Evolutionary conservation across 2,329 filamentous ascomycete species (phyloP), one percentile per base, ranked within the genome.

Genomic region (Thermomyces lanuginosus): DNA sequence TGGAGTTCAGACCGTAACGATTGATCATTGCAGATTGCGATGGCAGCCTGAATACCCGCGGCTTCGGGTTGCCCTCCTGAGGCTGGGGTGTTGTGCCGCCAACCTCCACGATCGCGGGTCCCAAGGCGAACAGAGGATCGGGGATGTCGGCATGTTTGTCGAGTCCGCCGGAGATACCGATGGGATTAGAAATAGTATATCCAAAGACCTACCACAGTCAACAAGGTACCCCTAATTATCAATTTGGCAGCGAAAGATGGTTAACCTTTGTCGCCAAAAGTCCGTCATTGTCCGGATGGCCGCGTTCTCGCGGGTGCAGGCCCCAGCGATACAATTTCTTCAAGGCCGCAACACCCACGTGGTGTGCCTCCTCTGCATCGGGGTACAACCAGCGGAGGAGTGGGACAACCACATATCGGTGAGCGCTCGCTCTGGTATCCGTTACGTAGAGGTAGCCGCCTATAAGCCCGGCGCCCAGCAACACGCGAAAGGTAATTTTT

Each of bases 101-200:
- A 2, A 98, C 77, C 49, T 98, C 89, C 16, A 98, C 81, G 19
- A 95, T 66, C 3, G 73, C 76, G 13, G 86, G 75, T 16, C 89
- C 89, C 3, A 93, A 60, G 5, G 74, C 81, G 46, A 95, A 79
- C 18, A 98, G 63, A 8, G 75, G 68, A 42, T 86, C 78, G 1
- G 84, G 79, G 28, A 95, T 75, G 35, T 92, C 81, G 28, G 76
- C 89, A 45, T 92, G 70, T 62, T 98, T 95, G 60, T 95, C 89
- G 22, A 98, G 72, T 6, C 89, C 89, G 4, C 82, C 89, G n/a
- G 82, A 91, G 36, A 91, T 92, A 30, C 78, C 89, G 42, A 98
- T 73, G 1, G 89, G 89, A 54, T 93, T 95, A 42, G 69, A 63
- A 24, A 98, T 57, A 3, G 60, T 64, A 35, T 76, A 69, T 18